Base-by-base conservation (phyloP, 2,329 filamentous ascomycete genomes). In the Fusarium siculi region DNA sequence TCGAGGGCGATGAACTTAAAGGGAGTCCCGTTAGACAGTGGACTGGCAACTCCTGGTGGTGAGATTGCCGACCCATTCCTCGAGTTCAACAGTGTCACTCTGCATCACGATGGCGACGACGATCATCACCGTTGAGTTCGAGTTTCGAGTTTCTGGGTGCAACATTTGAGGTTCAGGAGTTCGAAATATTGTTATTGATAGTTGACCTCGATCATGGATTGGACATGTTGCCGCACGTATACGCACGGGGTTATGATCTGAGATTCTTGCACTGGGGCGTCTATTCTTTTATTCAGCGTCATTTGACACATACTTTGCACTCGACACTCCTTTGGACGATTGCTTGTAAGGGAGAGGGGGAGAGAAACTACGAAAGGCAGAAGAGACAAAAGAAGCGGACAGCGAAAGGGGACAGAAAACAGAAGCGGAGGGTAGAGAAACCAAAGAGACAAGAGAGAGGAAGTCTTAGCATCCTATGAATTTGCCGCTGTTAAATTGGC, bases 51-150 rank as follows among this genome's bases (percentile, higher is more conserved):
- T 6, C 96, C 96, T 3, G 93, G 93, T 49, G 93, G 88, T 42
- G 96, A 98, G 80, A 81, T 92, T 42, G 87, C 90, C 7, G 96
- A 99, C 87, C 96, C 96, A 4, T 99, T 99, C 80, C 94, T 98
- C 82, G 96, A 98, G 82, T 99, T 99, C 84, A 99, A 98, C 86
- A 97, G 94, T 80, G 95, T 99, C 46, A 99, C 96, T 56, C 86
- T 99, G 70, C 96, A 98, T 82, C 96, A 99, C 80, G 96, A 98
- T 63, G 96, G 95, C 21, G 96, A 98, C 76, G 93, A 95, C 55
- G 86, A 91, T 63, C 68, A 68, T 11, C 73, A 68, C 23, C 67
- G 53, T 10, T 66, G 52, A 76, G 47, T 34, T 34, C 21, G 30
- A 36, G 42, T 43, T 53, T 52, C 46, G 43, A 50, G 42, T 43